These are phyloP conservation scores for Penicillium arizonense DNA, from an alignment of 495 filamentous ascomycete species.

Conservation along the genomic window DNA sequence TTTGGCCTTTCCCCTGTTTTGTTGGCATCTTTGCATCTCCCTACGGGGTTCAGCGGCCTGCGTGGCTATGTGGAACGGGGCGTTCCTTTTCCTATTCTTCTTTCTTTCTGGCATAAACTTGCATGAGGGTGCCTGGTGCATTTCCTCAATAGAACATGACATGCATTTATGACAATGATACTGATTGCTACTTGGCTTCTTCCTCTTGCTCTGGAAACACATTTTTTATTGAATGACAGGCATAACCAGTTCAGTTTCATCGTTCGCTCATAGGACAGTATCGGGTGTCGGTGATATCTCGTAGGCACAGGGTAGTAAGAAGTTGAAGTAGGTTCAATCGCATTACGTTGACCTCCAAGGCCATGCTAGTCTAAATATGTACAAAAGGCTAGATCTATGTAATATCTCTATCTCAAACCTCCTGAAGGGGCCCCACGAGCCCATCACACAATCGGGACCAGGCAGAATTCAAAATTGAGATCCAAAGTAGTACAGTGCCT, in stretches of 20 bases:
- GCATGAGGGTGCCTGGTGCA: slow-evolving; percentile 30
- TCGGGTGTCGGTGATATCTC: too few species aligned
- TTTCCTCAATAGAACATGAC: slow-evolving; percentile 15
- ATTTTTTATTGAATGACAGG: too few species aligned
- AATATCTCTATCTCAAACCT: not conserved
- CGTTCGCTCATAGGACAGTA: too few species aligned
- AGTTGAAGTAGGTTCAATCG: too few species aligned
- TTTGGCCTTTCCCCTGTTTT: slow-evolving; percentile 7
- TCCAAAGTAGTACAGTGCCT: not conserved
- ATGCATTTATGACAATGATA: slow-evolving; percentile 17
- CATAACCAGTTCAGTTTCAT: too few species aligned
- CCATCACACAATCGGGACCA: too few species aligned
- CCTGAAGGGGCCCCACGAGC: not conserved
- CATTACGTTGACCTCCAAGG: not conserved
- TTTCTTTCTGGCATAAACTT: not conserved
- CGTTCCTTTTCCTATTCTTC: slow-evolving; percentile 16
- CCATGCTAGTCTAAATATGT: not conserved
- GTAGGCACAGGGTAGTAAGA: too few species aligned
- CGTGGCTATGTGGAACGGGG: slow-evolving; percentile 10
- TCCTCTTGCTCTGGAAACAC: not conserved
- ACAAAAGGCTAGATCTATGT: not conserved
- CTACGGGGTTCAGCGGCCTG: slow-evolving; percentile 1
- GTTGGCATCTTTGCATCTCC: slow-evolving; percentile 15
- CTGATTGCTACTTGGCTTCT: slow-evolving; percentile 5
- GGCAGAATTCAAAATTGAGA: not conserved